A percentile compares a stretch with the other conserved stretches of the same genome.
Conservation (phyloP, 352 stramenopile genomes). For the Globisporangium camurandrum region DNA sequence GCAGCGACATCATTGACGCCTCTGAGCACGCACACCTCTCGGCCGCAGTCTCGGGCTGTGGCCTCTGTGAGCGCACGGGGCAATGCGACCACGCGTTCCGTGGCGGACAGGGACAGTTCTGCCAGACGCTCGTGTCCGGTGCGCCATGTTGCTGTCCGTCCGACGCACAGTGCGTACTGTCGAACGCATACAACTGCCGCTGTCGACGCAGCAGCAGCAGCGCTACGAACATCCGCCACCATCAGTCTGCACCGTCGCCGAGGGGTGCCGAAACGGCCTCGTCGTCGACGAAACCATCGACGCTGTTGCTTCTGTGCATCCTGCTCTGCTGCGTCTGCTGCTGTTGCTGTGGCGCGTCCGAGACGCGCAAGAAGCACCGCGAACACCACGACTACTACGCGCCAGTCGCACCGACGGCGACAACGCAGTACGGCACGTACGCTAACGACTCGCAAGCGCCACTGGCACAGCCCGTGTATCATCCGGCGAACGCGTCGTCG, state of each 20-base stretch:
- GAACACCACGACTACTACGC: slow-evolving; percentile 23
- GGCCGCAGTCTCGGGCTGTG: slow-evolving; percentile 44
- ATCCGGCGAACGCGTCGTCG: too few relatives aligned
- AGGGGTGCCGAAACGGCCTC: too few relatives aligned
- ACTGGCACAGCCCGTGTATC: slow-evolving; percentile 17
- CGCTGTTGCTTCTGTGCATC: slow-evolving; percentile 35
- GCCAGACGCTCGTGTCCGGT: slow-evolving; percentile 38
- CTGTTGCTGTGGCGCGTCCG: slow-evolving; percentile 35
- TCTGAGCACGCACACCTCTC: slow-evolving; percentile 32
- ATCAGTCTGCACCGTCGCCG: too few relatives aligned
- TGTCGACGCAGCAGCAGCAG: slow-evolving; percentile 22
- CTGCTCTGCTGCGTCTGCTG: slow-evolving; percentile 50
- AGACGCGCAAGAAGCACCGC: slow-evolving; percentile 15
- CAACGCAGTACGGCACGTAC: slow-evolving; percentile 35
- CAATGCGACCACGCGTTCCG: slow-evolving; percentile 60
- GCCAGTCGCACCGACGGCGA: background rate
- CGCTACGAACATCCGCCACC: slow-evolving; percentile 16
- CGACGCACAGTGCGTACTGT: slow-evolving; percentile 42
- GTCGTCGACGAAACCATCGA: slow-evolving; percentile 13
- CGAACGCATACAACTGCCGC: slow-evolving; percentile 51
- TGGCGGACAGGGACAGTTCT: slow-evolving; percentile 53
- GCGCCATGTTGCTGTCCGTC: slow-evolving; percentile 55
- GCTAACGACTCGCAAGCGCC: background rate
- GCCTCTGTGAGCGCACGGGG: slow-evolving; percentile 48
- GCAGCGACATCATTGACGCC: slow-evolving; percentile 16